These are phyloP conservation scores for Phaseolus lunatus DNA, from an alignment of 306 rosid genomes.

Conservation along the genomic window DNA sequence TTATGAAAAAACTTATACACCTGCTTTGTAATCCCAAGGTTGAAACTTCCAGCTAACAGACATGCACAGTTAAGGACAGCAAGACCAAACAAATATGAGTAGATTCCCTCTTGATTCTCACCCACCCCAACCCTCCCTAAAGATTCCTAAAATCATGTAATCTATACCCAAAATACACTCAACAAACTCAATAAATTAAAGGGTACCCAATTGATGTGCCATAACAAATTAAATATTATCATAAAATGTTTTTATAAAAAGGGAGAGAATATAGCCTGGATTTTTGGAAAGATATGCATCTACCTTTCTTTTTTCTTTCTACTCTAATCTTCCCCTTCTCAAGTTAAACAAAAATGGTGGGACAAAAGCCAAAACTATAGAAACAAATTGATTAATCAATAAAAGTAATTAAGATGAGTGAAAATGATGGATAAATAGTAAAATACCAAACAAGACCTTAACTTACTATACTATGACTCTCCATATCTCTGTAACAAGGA, in stretches of 20 bases:
- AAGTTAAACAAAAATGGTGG: slow-evolving; percentile 38
- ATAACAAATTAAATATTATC: no score
- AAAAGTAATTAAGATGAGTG: slow-evolving; percentile 23
- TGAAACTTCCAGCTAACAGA: not conserved
- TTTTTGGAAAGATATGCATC: not conserved
- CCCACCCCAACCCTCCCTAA: not conserved
- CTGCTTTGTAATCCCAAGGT: not conserved
- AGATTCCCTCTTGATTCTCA: not conserved
- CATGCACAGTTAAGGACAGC: not conserved
- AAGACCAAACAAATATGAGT: not conserved
- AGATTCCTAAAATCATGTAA: slow-evolving; percentile 7
- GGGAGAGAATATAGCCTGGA: no score
- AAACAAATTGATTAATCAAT: not conserved
- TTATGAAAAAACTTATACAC: no score
- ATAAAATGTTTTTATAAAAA: no score
- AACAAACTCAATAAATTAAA: no score
- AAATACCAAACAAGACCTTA: slow-evolving; percentile 50
- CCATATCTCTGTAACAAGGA: slow-evolving; percentile 52
- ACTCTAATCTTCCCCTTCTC: not conserved
- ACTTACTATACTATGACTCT: slow-evolving; percentile 57
- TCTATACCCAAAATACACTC: no score
- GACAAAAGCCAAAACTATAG: slow-evolving; percentile 30
- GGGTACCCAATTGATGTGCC: no score
- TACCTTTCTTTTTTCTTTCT: not conserved
- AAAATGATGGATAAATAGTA: slow-evolving; percentile 46